Evolutionary conservation across 306 rosid species (phyloP).

Genomic region (Cucurbita pepo): DNA sequence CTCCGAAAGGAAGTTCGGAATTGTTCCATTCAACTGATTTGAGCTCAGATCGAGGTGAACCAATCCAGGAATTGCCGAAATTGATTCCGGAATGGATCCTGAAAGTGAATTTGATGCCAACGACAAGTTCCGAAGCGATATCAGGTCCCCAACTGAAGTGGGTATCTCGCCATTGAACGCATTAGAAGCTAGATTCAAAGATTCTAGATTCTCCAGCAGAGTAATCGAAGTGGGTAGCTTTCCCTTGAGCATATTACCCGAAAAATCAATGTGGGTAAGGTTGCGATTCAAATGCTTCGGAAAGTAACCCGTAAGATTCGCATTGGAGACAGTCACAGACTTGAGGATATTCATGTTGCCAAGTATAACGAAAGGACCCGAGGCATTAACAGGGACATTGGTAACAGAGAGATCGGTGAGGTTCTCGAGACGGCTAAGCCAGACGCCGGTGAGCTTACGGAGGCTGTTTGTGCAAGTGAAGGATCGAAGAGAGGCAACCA

Average conservation of each 20-base stretch:
- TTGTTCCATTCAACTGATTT: conserved; percentile 69
- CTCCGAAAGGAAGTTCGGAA: conserved; percentile 59
- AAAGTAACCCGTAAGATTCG: conserved; percentile 65
- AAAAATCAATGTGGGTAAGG: conserved; percentile 63
- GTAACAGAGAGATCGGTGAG: conserved; percentile 69
- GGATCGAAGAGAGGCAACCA: conserved; percentile 43
- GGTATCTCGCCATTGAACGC: conserved; percentile 50
- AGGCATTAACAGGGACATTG: conserved; percentile 30
- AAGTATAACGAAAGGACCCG: conserved; percentile 69
- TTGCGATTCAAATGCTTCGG: conserved; percentile 46
- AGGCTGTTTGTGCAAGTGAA: conserved; percentile 50
- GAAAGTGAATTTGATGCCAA: conserved; percentile 62
- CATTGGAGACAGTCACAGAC: conserved; percentile 40
- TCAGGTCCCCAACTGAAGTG: conserved; percentile 51
- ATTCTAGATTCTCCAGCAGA: conserved; percentile 37
- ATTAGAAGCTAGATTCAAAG: conserved; percentile 55
- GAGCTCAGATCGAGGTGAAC: conserved; percentile 84
- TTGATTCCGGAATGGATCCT: conserved; percentile 57
- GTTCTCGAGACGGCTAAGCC: conserved; percentile 65
- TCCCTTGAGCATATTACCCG: conserved; percentile 52
- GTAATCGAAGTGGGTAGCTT: conserved; percentile 44
- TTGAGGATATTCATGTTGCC: conserved; percentile 52
- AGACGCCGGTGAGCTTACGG: conserved; percentile 48
- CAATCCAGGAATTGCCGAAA: conserved; percentile 49
- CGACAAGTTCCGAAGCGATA: conserved; percentile 42